Evolutionary conservation across 176 grass and related monocot genomes (phyloP).

Genomic region (Oryza meridionalis): DNA sequence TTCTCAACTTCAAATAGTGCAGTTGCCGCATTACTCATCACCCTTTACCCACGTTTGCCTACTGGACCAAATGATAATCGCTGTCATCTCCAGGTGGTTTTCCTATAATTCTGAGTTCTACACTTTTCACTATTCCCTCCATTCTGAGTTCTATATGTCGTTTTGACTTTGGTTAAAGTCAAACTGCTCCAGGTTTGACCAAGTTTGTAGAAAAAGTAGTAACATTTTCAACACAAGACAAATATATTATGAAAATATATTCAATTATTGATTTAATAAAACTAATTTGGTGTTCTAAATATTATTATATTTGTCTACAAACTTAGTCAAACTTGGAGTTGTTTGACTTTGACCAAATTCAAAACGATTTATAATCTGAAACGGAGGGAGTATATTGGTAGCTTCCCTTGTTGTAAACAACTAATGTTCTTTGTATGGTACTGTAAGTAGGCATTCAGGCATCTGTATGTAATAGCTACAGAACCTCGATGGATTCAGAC

Average conservation of each 20-base stretch:
- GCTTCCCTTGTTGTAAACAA: slow-evolving; percentile 37
- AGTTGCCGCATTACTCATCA: slow-evolving; percentile 83
- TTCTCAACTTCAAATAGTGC: slow-evolving; percentile 91
- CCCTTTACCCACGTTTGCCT: slow-evolving; percentile 92
- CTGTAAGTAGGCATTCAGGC: slow-evolving; percentile 78
- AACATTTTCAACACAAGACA: too few species aligned
- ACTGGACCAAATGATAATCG: slow-evolving; percentile 97
- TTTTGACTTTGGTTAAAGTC: too few species aligned
- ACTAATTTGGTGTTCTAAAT: too few species aligned
- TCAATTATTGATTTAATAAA: too few species aligned
- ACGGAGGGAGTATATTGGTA: background rate
- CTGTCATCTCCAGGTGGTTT: slow-evolving; percentile 87
- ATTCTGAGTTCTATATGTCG: too few species aligned
- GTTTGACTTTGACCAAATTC: too few species aligned
- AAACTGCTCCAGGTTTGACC: too few species aligned
- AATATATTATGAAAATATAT: too few species aligned
- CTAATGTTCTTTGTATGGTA: slow-evolving; percentile 31
- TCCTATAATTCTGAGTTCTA: slow-evolving; percentile 25
- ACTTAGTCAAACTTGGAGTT: too few species aligned
- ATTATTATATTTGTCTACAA: too few species aligned
- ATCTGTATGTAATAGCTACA: slow-evolving; percentile 86
- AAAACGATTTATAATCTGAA: too few species aligned
- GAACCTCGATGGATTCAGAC: slow-evolving; percentile 91
- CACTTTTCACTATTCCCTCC: background rate
- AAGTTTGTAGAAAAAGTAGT: too few species aligned